A percentile compares a stretch with the other conserved stretches of the same genome.
These are phyloP conservation scores for Tinospora cordifolia DNA, from an alignment of 164 flowering plant species.

Conservation along the genomic window DNA sequence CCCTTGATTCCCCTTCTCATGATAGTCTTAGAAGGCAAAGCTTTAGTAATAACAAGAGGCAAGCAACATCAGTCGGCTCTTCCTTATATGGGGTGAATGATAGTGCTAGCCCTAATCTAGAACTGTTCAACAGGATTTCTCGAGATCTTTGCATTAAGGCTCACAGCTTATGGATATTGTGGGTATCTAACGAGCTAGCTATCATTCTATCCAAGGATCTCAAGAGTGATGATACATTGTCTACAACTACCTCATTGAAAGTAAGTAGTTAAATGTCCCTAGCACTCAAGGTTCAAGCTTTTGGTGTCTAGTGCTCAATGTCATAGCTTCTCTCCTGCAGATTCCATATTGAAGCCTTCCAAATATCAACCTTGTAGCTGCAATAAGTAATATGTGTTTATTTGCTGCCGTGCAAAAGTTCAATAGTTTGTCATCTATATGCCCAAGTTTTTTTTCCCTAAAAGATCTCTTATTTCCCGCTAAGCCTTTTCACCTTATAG, in stretches of 20 bases:
- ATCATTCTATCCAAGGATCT: constrained; percentile 50
- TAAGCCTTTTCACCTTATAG: too few relatives aligned
- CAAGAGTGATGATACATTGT: constrained; percentile 60
- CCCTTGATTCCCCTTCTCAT: constrained; percentile 33
- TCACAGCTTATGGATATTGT: constrained; percentile 79
- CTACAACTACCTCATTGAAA: constrained; percentile 53
- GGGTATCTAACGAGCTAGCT: constrained; percentile 79
- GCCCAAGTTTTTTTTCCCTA: too few relatives aligned
- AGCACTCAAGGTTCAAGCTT: not conserved
- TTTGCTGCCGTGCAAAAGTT: too few relatives aligned
- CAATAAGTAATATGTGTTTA: too few relatives aligned
- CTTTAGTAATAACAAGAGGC: constrained; percentile 37
- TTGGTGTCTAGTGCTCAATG: too few relatives aligned
- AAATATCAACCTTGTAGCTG: too few relatives aligned
- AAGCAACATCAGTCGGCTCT: constrained; percentile 45
- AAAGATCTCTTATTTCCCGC: too few relatives aligned
- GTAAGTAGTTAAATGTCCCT: constrained; percentile 34
- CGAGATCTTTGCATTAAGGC: constrained; percentile 76
- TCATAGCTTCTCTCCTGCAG: too few relatives aligned
- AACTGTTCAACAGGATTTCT: constrained; percentile 41
- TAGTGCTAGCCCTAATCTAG: constrained; percentile 61
- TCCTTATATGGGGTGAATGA: constrained; percentile 70
- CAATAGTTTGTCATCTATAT: too few relatives aligned
- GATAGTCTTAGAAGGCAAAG: constrained; percentile 45
- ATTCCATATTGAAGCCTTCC: too few relatives aligned